Evolutionary conservation across 345 rosid genomes (phyloP).

Genomic region (Abelmoschus esculentus): DNA sequence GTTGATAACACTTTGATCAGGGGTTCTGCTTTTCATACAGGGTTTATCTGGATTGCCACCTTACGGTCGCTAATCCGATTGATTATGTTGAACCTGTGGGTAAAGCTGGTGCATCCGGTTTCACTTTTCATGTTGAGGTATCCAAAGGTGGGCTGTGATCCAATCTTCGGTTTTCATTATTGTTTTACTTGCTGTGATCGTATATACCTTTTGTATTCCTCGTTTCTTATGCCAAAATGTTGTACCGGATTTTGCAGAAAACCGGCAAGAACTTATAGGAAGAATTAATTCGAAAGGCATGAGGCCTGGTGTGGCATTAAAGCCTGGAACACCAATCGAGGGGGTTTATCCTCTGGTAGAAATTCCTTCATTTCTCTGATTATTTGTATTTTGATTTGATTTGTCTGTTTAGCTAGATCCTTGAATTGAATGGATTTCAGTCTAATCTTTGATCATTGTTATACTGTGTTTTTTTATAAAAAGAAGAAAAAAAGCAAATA

Average conservation of each 20-base stretch:
- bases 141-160: conserved; percentile 47
- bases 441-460: neutral
- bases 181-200: neutral
- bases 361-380: neutral
- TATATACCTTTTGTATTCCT: neutral
- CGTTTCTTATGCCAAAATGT: neutral
- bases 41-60: conserved; percentile 91
- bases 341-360: conserved; percentile 80
- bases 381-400: neutral
- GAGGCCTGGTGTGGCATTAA: conserved; percentile 80
- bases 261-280: conserved; percentile 68
- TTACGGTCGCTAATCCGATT: conserved; percentile 85
- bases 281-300: conserved; percentile 72
- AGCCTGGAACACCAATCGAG: conserved; percentile 78
- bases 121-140: conserved; percentile 86
- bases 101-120: conserved; percentile 92
- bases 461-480: neutral
- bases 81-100: conserved; percentile 74
- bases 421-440: neutral
- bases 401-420: neutral
- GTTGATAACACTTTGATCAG: neutral
- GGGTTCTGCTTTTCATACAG: conserved; percentile 26
- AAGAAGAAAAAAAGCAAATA: no score
- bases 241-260: conserved; percentile 37
- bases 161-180: neutral